Percentiles rank a stretch among this genome's conserved stretches.
These are phyloP conservation scores for Penicilliopsis zonata DNA, from an alignment of 495 filamentous ascomycete genomes.

Conservation along the genomic window DNA sequence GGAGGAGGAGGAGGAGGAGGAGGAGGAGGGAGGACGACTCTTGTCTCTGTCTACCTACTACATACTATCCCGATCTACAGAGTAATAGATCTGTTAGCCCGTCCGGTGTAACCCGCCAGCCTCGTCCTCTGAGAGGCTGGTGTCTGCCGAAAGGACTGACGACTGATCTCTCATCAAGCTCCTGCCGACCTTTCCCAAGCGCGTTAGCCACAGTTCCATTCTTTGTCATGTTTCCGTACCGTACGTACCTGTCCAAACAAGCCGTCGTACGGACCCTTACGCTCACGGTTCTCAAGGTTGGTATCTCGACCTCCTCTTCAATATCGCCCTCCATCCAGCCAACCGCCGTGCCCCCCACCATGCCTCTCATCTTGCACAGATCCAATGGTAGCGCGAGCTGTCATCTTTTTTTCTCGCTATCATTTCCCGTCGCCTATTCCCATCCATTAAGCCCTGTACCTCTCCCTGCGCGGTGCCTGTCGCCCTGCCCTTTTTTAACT, in stretches of 20 bases:
- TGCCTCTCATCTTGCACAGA: neutral
- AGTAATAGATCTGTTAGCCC: too few species aligned
- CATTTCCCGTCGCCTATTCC: neutral
- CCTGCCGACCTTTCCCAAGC: conserved; percentile 5
- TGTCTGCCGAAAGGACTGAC: neutral
- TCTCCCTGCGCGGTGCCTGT: conserved; percentile 8
- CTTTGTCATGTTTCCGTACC: conserved; percentile 7
- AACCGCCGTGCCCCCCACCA: conserved; percentile 11
- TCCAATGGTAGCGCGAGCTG: conserved; percentile 11
- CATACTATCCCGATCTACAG: too few species aligned
- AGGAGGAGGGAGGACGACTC: too few species aligned
- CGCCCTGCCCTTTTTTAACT: conserved; percentile 22
- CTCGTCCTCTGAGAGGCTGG: conserved; percentile 1
- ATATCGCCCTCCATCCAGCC: conserved; percentile 21
- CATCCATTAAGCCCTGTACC: neutral
- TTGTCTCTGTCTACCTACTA: too few species aligned
- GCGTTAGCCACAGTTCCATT: conserved; percentile 7
- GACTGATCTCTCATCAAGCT: conserved; percentile 3
- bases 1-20: too few species aligned
- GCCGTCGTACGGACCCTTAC: conserved; percentile 7
- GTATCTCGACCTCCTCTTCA: conserved; percentile 7
- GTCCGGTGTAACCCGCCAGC: conserved; percentile 8
- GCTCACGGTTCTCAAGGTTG: neutral
- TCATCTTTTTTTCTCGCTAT: conserved; percentile 7
- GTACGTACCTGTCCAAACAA: conserved; percentile 6